Percentiles rank a stretch among this genome's conserved stretches.
Conservation (phyloP, 352 stramenopile species). For the Phytophthora crassamura region DNA sequence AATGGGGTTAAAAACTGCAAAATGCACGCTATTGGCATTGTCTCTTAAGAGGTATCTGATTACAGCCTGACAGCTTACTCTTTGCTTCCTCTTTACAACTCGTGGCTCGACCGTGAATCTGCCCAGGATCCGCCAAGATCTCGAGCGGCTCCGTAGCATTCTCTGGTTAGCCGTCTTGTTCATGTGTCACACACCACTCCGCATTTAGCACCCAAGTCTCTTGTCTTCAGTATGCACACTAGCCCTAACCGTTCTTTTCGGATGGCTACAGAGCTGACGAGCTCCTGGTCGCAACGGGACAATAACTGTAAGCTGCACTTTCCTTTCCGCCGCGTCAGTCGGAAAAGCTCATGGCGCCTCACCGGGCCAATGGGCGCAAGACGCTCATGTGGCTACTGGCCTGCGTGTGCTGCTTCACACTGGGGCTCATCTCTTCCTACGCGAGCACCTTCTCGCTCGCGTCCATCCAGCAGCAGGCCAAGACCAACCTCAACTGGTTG, state of each 20-base stretch:
- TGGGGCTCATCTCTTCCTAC: conserved; percentile 47
- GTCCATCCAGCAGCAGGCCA: conserved; percentile 11
- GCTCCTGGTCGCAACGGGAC: conserved; percentile 6
- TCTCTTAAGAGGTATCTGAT: no score
- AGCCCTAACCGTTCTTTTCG: neutral
- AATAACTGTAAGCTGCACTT: conserved; percentile 15
- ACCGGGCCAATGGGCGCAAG: conserved; percentile 8
- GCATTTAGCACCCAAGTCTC: conserved; percentile 11
- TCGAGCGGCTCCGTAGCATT: no score
- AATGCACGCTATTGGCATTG: no score
- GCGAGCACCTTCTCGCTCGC: conserved; percentile 29
- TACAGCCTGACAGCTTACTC: no score
- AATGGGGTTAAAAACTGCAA: no score
- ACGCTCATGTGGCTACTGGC: conserved; percentile 44
- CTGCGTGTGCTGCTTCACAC: conserved; percentile 47
- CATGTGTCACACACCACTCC: conserved; percentile 12
- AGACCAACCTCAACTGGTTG: conserved; percentile 13
- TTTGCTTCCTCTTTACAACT: no score
- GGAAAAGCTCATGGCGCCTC: conserved; percentile 1
- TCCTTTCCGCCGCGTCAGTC: conserved; percentile 11
- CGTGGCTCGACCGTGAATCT: no score
- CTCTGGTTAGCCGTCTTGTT: no score
- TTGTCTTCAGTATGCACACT: conserved; percentile 17
- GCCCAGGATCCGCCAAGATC: no score
- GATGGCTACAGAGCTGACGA: conserved; percentile 7